Conservation (phyloP, 1,284 basidiomycete species). For the Leccinum huronense region DNA sequence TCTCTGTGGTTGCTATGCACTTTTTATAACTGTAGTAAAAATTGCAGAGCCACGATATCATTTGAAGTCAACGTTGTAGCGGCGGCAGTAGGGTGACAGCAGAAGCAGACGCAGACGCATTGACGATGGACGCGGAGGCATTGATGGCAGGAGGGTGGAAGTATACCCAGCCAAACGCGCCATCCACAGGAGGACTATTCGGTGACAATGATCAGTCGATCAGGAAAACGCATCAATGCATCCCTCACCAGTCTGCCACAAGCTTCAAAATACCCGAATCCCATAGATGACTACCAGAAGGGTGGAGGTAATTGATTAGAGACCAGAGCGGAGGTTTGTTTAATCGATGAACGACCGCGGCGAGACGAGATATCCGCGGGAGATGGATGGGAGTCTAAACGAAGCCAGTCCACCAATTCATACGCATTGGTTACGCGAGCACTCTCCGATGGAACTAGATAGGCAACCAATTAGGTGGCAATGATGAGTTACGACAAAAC, state of each 20-base stretch:
- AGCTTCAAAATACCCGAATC: constrained; percentile 23
- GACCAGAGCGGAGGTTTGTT: constrained; percentile 43
- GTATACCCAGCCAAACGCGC: constrained; percentile 47
- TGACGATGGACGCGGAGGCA: background rate
- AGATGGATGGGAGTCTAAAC: constrained; percentile 42
- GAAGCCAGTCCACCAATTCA: constrained; percentile 60
- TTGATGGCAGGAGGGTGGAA: constrained; percentile 31
- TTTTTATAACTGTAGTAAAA: background rate
- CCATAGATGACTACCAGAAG: constrained; percentile 45
- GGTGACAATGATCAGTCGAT: background rate
- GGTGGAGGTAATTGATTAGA: constrained; percentile 45
- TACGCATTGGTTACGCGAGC: constrained; percentile 42
- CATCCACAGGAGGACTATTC: constrained; percentile 15
- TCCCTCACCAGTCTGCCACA: constrained; percentile 35
- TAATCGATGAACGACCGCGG: constrained; percentile 40
- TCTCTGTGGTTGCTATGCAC: background rate
- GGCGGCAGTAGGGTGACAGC: background rate
- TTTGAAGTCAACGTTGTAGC: background rate
- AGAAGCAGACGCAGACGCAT: background rate
- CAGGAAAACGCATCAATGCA: background rate
- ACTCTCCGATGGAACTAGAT: constrained; percentile 37
- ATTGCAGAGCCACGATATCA: background rate
- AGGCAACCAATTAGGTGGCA: background rate
- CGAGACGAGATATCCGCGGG: constrained; percentile 42
- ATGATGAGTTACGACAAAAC: background rate